These are phyloP conservation scores for Macaranga tanarius DNA, from an alignment of 441 rosid genomes.

Conservation along the genomic window DNA sequence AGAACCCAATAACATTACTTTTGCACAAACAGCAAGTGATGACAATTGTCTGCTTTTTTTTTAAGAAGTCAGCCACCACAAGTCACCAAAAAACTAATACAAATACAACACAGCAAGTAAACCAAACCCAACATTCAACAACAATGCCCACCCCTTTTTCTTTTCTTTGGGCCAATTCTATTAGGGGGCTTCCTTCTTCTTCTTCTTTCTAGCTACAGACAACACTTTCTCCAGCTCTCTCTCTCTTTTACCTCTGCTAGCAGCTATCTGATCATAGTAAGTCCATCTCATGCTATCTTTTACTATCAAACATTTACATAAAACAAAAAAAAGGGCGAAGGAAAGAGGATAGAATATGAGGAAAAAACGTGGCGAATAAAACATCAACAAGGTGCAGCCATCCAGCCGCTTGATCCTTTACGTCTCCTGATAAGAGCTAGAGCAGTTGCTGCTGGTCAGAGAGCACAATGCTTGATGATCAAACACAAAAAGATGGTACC, in stretches of 20 bases:
- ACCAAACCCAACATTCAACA: slow-evolving; percentile 32
- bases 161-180: slow-evolving; percentile 26
- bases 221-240: slow-evolving; percentile 30
- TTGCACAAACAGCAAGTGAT: slow-evolving; percentile 37
- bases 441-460: slow-evolving; percentile 35
- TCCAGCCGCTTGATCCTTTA: slow-evolving; percentile 33
- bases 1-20: slow-evolving; percentile 33
- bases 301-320: slow-evolving; percentile 57
- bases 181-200: slow-evolving; percentile 24
- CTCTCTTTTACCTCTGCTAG: slow-evolving; percentile 29
- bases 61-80: slow-evolving; percentile 36
- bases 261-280: slow-evolving; percentile 28
- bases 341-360: slow-evolving; percentile 2
- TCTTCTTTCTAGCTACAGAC: slow-evolving; percentile 38
- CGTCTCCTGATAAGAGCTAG: slow-evolving; percentile 23
- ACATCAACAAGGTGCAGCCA: slow-evolving; percentile 30
- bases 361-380: slow-evolving; percentile 20
- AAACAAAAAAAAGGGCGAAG: slow-evolving; percentile 26
- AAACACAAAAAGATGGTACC: slow-evolving; percentile 32
- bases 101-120: slow-evolving; percentile 25
- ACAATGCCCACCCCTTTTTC: slow-evolving; percentile 23
- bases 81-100: slow-evolving; percentile 33
- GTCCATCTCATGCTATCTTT: slow-evolving; percentile 42
- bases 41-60: slow-evolving; percentile 34
- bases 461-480: slow-evolving; percentile 34